Evolutionary conservation across 495 filamentous ascomycete species (phyloP).

Genomic region (Penicillium ochrochloron): DNA sequence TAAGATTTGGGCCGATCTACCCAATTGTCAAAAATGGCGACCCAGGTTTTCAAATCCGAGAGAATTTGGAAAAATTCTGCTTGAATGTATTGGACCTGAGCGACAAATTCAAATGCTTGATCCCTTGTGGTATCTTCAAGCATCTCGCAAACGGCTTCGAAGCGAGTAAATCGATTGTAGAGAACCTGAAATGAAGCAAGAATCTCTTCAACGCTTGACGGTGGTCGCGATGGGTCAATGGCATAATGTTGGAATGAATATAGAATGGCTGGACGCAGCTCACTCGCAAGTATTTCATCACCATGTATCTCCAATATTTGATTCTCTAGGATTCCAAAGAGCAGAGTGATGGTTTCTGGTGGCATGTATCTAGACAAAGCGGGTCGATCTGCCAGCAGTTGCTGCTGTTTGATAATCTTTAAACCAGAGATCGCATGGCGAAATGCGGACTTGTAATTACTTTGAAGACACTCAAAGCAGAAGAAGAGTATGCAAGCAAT

Average conservation of each 20-base stretch:
- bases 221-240: background rate
- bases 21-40: conserved; percentile 14
- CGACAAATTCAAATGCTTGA: conserved; percentile 10
- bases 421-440: conserved; percentile 52
- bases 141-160: conserved; percentile 12
- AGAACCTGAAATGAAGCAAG: conserved; percentile 14
- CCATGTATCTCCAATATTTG: conserved; percentile 25
- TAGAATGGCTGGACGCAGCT: conserved; percentile 11
- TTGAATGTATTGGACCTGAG: conserved; percentile 8
- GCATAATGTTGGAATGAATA: background rate
- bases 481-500: conserved; percentile 61
- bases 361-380: conserved; percentile 16
- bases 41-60: conserved; percentile 12
- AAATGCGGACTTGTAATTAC: conserved; percentile 47
- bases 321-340: conserved; percentile 24
- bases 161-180: conserved; percentile 18
- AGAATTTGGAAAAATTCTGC: conserved; percentile 9
- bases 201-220: conserved; percentile 8
- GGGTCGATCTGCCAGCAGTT: background rate
- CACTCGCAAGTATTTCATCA: conserved; percentile 9
- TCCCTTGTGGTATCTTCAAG: background rate
- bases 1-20: background rate
- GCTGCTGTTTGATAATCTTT: conserved; percentile 29
- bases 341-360: conserved; percentile 9
- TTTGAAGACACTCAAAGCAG: conserved; percentile 59